Evolutionary conservation across 805 yeast genomes (phyloP).

Genomic region (Cyberlindnera mycetangii): DNA sequence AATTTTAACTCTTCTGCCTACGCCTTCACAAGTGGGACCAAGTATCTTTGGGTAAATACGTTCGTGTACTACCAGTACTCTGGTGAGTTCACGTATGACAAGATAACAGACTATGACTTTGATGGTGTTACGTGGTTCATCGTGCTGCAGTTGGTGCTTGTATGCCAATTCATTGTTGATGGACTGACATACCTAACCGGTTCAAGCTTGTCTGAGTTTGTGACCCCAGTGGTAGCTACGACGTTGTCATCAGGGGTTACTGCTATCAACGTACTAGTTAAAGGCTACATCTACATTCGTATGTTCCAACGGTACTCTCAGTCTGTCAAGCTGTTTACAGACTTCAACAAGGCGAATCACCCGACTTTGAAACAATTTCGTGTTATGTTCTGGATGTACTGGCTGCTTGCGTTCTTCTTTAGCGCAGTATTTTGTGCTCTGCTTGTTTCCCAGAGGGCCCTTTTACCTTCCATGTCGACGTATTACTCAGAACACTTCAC

Average conservation of each 20-base stretch:
- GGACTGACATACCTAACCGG: neutral
- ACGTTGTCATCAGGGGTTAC: neutral
- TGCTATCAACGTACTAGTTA: too few relatives aligned
- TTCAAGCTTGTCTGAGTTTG: neutral
- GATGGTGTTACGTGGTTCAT: neutral
- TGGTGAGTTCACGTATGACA: neutral
- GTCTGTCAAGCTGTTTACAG: neutral
- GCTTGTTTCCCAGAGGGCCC: neutral
- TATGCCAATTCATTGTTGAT: too few relatives aligned
- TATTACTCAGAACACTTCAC: neutral
- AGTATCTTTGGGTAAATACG: neutral
- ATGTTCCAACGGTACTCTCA: neutral
- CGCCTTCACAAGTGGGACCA: neutral
- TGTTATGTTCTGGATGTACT: neutral
- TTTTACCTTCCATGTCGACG: neutral
- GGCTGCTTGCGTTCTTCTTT: neutral
- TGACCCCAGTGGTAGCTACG: neutral
- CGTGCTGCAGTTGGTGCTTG: neutral
- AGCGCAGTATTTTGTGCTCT: neutral
- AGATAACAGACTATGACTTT: too few relatives aligned
- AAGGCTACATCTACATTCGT: neutral
- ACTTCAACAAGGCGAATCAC: constrained; percentile 2
- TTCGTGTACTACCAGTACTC: neutral
- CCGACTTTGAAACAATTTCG: constrained; percentile 6
- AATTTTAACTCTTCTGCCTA: neutral